Percentiles rank a stretch among this genome's conserved stretches.
These are phyloP conservation scores for Aspergillus olivimuriae DNA, from an alignment of 495 filamentous ascomycete genomes.

Conservation along the genomic window DNA sequence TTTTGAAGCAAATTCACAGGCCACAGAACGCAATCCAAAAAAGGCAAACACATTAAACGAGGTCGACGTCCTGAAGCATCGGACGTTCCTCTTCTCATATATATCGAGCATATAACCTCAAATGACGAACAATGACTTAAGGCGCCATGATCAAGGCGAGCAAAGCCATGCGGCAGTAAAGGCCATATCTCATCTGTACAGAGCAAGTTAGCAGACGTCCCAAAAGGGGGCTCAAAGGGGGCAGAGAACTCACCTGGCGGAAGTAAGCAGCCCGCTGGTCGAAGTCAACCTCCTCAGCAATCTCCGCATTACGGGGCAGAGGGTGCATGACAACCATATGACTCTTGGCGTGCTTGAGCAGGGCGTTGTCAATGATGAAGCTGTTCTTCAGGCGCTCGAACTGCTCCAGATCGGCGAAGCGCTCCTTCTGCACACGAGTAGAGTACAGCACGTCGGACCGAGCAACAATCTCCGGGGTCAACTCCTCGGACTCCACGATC, in stretches of 20 bases:
- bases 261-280: slow-evolving; percentile 97
- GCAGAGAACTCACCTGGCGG: slow-evolving; percentile 72
- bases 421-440: slow-evolving; percentile 93
- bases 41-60: slow-evolving; percentile 13
- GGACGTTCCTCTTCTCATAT: slow-evolving; percentile 5
- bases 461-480: slow-evolving; percentile 80
- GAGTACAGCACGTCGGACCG: slow-evolving; percentile 88
- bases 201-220: slow-evolving; percentile 3
- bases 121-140: slow-evolving; percentile 21
- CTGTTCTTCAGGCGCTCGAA: slow-evolving; percentile 84
- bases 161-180: slow-evolving; percentile 96
- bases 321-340: slow-evolving; percentile 95
- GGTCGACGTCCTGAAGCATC: slow-evolving; percentile 8
- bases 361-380: slow-evolving; percentile 81
- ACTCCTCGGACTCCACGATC: slow-evolving; percentile 60
- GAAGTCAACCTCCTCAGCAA: slow-evolving; percentile 92
- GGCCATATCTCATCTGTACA: slow-evolving; percentile 89
- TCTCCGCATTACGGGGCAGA: slow-evolving; percentile 85
- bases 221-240: slow-evolving; percentile 1
- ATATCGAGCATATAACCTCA: slow-evolving; percentile 4
- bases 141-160: slow-evolving; percentile 83
- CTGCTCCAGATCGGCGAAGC: slow-evolving; percentile 69
- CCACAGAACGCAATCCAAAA: slow-evolving; percentile 18
- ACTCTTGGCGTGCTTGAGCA: slow-evolving; percentile 85
- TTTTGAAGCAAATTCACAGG: slow-evolving; percentile 27